These are phyloP conservation scores for Brassica cretica DNA, from an alignment of 345 rosid genomes.

Conservation along the genomic window DNA sequence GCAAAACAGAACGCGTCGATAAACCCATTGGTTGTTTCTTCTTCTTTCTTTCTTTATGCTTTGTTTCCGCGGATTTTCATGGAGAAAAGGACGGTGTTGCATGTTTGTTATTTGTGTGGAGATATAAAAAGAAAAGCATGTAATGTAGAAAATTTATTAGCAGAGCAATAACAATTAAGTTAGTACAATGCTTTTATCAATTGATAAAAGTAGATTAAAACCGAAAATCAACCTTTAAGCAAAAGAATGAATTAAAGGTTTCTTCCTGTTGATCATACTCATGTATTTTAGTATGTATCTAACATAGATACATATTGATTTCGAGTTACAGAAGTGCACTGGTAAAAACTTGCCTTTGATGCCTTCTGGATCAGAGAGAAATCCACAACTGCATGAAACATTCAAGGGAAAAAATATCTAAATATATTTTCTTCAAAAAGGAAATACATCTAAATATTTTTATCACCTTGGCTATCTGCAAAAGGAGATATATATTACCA, in stretches of 20 bases:
- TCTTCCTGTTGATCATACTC: constrained; percentile 8
- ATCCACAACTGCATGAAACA: constrained; percentile 68
- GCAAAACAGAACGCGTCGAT: constrained; percentile 29
- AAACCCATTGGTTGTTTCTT: constrained; percentile 29
- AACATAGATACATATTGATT: constrained; percentile 2
- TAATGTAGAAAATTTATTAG: constrained; percentile 39
- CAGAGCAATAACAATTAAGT: constrained; percentile 36
- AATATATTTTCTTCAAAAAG: too few relatives aligned
- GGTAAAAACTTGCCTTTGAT: constrained; percentile 61
- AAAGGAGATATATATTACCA: constrained; percentile 85
- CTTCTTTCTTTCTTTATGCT: not conserved
- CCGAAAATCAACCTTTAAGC: not conserved
- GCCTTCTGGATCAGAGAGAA: constrained; percentile 97
- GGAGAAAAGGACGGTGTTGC: not conserved
- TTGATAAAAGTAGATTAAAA: not conserved
- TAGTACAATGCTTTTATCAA: constrained; percentile 1
- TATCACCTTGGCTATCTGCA: constrained; percentile 82
- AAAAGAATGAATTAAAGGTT: not conserved
- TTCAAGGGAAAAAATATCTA: constrained; percentile 12
- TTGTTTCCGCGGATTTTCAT: constrained; percentile 24
- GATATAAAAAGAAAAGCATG: constrained; percentile 20
- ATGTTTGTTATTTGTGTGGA: constrained; percentile 40
- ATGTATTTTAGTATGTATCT: not conserved
- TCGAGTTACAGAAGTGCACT: constrained; percentile 32
- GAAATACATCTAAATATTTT: too few relatives aligned